These are phyloP conservation scores for Zoysia matrella DNA, from an alignment of 202 grass and related monocot species.

Conservation along the genomic window DNA sequence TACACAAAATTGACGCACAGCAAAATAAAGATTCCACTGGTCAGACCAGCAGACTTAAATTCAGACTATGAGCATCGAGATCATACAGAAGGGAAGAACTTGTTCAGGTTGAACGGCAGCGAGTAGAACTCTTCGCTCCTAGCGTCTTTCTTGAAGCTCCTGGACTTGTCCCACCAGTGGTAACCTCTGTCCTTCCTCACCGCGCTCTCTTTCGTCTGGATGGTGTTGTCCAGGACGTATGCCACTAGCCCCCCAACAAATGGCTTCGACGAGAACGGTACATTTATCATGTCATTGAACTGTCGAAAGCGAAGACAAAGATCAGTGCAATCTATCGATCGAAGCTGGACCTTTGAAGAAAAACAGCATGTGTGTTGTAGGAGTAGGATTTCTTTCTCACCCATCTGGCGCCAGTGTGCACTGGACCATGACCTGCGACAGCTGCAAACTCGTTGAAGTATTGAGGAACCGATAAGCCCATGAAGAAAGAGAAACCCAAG, in stretches of 20 bases:
- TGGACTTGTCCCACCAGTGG: conserved; percentile 92
- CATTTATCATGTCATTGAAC: conserved; percentile 97
- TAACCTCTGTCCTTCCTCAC: conserved; percentile 80
- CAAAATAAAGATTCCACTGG: neutral
- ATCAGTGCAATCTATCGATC: neutral
- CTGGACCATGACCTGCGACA: conserved; percentile 78
- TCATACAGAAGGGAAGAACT: conserved; percentile 79
- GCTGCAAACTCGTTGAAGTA: conserved; percentile 96
- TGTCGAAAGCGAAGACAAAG: conserved; percentile 17
- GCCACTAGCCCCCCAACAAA: conserved; percentile 81
- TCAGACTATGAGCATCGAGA: neutral
- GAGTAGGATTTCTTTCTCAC: conserved; percentile 29
- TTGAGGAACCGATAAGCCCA: conserved; percentile 91
- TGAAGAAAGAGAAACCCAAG: conserved; percentile 84
- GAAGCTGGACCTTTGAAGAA: neutral
- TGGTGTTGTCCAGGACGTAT: conserved; percentile 84
- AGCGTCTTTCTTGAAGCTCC: conserved; percentile 70
- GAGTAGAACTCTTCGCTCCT: conserved; percentile 90
- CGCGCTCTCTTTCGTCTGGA: conserved; percentile 49
- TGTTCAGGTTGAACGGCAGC: conserved; percentile 26
- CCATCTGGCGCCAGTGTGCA: conserved; percentile 89
- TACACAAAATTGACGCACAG: conserved; percentile 52
- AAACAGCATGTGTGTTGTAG: neutral
- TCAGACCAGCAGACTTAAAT: conserved; percentile 23
- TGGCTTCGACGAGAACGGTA: conserved; percentile 87